Evolutionary conservation across 495 filamentous ascomycete species (phyloP).

Genomic region (Aspergillus bridgeri): DNA sequence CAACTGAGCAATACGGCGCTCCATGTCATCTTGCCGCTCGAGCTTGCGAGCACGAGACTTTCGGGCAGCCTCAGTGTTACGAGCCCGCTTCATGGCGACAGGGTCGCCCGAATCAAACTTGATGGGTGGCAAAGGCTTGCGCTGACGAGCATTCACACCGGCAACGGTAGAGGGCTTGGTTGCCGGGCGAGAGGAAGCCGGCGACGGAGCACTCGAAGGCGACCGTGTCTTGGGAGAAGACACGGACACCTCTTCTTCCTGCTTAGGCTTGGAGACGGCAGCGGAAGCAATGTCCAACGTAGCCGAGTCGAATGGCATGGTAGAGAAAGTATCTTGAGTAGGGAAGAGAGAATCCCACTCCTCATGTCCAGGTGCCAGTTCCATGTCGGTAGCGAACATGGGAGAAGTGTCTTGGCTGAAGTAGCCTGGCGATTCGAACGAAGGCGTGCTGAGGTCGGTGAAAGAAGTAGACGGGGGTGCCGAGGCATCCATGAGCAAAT

Average conservation of each 20-base stretch:
- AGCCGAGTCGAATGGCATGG: conserved; percentile 37
- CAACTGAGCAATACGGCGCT: conserved; percentile 48
- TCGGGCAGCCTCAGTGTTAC: conserved; percentile 92
- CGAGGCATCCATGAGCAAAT: conserved; percentile 72
- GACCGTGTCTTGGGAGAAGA: conserved; percentile 32
- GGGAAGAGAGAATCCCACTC: conserved; percentile 65
- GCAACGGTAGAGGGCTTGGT: conserved; percentile 63
- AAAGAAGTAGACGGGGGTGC: conserved; percentile 80
- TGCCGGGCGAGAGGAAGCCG: conserved; percentile 38
- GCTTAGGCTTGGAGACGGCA: conserved; percentile 28
- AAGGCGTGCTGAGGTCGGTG: conserved; percentile 81
- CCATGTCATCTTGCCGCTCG: conserved; percentile 61
- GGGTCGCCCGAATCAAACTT: conserved; percentile 56
- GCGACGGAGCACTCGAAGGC: conserved; percentile 31
- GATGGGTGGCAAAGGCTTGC: conserved; percentile 80
- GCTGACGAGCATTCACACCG: conserved; percentile 66
- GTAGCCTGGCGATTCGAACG: conserved; percentile 68
- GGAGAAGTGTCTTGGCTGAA: conserved; percentile 74
- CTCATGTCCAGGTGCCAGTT: conserved; percentile 28
- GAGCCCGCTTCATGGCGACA: conserved; percentile 83
- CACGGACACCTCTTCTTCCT: conserved; percentile 32
- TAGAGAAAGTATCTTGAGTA: conserved; percentile 33
- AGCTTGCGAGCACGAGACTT: conserved; percentile 88
- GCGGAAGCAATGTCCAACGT: conserved; percentile 29
- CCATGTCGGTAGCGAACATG: conserved; percentile 40